Percentiles rank a stretch among this genome's conserved stretches.
phyloP scores from a whole-genome alignment of 225 moss, liverwort and hornwort genomes.

The Polytrichum commune region DNA sequence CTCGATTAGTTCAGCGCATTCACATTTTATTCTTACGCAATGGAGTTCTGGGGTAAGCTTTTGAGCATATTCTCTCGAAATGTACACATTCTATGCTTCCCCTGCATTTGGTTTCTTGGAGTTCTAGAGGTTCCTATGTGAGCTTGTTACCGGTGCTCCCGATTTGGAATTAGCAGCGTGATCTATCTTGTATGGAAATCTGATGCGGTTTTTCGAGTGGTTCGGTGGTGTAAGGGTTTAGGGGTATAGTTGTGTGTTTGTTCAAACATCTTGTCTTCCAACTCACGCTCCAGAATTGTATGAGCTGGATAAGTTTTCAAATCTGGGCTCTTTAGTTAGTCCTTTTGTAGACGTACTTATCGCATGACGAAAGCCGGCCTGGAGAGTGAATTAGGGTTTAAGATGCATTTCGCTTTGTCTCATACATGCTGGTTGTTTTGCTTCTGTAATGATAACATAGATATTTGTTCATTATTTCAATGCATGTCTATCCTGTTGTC shows the following conservation, averaged over 20 bases:
- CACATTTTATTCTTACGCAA: neutral
- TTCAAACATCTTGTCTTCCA: too few species aligned
- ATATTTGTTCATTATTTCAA: neutral
- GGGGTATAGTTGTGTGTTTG: too few species aligned
- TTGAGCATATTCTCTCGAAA: neutral
- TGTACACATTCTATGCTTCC: neutral
- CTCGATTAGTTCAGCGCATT: neutral
- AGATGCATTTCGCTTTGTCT: neutral
- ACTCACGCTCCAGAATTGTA: too few species aligned
- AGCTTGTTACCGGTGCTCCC: neutral
- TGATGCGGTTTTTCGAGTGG: too few species aligned
- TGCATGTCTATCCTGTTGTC: neutral
- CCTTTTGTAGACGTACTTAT: too few species aligned
- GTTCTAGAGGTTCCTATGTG: neutral
- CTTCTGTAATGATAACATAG: neutral
- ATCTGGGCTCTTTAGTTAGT: too few species aligned
- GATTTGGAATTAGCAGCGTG: neutral
- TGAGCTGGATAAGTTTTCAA: too few species aligned
- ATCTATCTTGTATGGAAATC: neutral
- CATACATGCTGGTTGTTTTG: neutral
- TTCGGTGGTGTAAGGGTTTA: too few species aligned
- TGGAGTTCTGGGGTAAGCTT: conserved; percentile 56
- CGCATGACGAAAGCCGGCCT: too few species aligned
- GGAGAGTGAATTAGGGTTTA: neutral
- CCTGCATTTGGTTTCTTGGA: neutral